Evolutionary conservation across 345 rosid species (phyloP).

Genomic region (Eucalyptus curtisii): DNA sequence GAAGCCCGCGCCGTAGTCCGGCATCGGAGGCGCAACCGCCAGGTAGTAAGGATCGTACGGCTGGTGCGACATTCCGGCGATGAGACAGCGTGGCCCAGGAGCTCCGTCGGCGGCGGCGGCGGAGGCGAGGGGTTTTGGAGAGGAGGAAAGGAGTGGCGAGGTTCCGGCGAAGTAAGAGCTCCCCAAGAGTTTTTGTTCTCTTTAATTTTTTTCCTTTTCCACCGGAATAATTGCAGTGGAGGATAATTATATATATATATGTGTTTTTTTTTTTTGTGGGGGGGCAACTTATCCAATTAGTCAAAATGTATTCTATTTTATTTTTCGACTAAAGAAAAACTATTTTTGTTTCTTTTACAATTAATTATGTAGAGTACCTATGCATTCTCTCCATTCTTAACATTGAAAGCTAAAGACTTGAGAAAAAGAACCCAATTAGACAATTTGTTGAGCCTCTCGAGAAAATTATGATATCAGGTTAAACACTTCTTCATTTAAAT

Average conservation of each 20-base stretch:
- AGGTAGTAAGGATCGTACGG: conserved; percentile 54
- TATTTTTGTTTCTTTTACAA: background rate
- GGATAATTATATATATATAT: background rate
- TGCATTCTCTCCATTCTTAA: background rate
- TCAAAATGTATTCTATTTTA: background rate
- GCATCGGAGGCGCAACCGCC: conserved; percentile 8
- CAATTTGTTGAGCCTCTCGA: background rate
- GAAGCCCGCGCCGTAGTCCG: conserved; percentile 7
- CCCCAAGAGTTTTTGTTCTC: background rate
- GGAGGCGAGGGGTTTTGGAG: background rate
- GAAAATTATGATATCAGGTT: background rate
- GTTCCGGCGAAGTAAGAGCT: background rate
- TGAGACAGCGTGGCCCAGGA: background rate
- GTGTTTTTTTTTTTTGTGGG: too few relatives aligned
- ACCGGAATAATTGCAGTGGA: background rate
- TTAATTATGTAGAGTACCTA: background rate
- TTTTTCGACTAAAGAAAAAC: background rate
- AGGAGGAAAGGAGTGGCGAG: background rate
- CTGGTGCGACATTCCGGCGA: conserved; percentile 30
- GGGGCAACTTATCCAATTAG: background rate
- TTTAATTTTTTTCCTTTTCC: background rate
- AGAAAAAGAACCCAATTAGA: background rate
- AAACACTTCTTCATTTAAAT: background rate
- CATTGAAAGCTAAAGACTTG: background rate
- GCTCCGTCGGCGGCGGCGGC: background rate